Evolutionary conservation across 2,329 filamentous ascomycete genomes (phyloP), one percentile per base, ranked within the genome.

Genomic region (Nigrospora osmanthi): DNA sequence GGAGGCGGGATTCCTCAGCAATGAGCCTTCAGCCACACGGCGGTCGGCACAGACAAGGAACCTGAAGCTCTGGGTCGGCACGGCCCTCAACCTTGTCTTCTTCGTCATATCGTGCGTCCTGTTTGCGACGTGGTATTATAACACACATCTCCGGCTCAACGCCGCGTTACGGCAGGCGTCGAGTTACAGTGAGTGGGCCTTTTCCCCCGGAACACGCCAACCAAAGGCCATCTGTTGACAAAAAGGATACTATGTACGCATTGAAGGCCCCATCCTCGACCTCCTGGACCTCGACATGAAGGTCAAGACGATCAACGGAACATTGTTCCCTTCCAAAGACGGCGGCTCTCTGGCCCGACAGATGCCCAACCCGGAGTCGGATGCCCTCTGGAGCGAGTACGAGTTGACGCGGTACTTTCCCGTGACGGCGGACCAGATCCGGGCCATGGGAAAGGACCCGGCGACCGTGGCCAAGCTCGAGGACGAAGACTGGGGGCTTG

Each of bases 401-500:
- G 46, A 48, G 17, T 32, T 48, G 7, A 44, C 42, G 2, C 46
- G 46, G 12, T 40, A 42, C 11, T 45, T 48, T 4, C 43, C 46
- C 17, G 43, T 46, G 13, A 17, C 31, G 15, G 28, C 19, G n/a
- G 23, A 39, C 3, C 51, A 62, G 15, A 52, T 64, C 42, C 40
- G 54, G 14, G 49, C 49, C 31, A 51, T 65, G 38, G 61, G 60
- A 6, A 63, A 64, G 30, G 58, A 65, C 37, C 57, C 58, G 1
- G 44, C 41, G 6, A 55, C 48, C 4, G 51, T 50, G 5, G 52
- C 49, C 11, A 58, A 57, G 39, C 54, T 61, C 28, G 54, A 58
- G 30, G 49, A 64, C 36, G 50, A 59, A 3, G 47, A 55, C 35
- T 64, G 59, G 55, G 57, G 58, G 2, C 50, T 63, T 5, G 61